phyloP scores from a whole-genome alignment of 768 basidiomycete genomes.

The Mycena albidolilacea region DNA sequence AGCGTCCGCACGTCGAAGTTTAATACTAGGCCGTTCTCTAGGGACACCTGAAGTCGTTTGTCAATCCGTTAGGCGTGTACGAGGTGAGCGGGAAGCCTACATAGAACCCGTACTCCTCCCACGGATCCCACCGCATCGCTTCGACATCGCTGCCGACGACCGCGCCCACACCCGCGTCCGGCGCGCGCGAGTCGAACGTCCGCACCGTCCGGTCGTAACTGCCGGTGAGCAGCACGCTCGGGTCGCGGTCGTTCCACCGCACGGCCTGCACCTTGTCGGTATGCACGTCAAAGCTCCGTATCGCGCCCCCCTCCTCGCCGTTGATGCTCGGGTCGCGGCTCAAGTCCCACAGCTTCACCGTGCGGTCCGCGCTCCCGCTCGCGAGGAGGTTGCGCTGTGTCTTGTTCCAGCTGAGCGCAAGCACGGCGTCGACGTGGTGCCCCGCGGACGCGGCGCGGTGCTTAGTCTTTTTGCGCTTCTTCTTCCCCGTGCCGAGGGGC shows the following conservation, averaged over 20 bases:
- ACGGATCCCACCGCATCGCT: conserved; percentile 95
- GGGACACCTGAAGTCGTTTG: conserved; percentile 74
- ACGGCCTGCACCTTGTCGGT: conserved; percentile 97
- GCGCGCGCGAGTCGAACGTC: conserved; percentile 92
- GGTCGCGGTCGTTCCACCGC: conserved; percentile 93
- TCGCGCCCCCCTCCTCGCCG: conserved; percentile 71
- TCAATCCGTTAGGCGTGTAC: conserved; percentile 3
- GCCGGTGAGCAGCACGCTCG: conserved; percentile 92
- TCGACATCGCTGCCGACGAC: conserved; percentile 94
- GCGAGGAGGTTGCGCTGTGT: conserved; percentile 92
- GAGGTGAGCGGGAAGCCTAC: conserved; percentile 60
- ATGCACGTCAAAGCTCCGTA: conserved; percentile 89
- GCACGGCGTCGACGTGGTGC: conserved; percentile 94
- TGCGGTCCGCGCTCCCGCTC: conserved; percentile 93
- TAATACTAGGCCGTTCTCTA: conserved; percentile 95
- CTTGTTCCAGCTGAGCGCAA: conserved; percentile 95
- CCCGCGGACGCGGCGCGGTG: conserved; percentile 71
- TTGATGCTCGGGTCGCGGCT: conserved; percentile 72
- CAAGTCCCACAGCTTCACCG: conserved; percentile 98
- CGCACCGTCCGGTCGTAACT: conserved; percentile 96
- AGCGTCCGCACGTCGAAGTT: conserved; percentile 93
- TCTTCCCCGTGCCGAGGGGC: conserved; percentile 94
- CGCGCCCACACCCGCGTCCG: conserved; percentile 86
- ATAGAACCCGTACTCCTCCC: conserved; percentile 90
- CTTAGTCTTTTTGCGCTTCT: conserved; percentile 92